Evolutionary conservation across 768 basidiomycete genomes (phyloP), one percentile per base, ranked within the genome.

Genomic region (Solioccasus polychromus): DNA sequence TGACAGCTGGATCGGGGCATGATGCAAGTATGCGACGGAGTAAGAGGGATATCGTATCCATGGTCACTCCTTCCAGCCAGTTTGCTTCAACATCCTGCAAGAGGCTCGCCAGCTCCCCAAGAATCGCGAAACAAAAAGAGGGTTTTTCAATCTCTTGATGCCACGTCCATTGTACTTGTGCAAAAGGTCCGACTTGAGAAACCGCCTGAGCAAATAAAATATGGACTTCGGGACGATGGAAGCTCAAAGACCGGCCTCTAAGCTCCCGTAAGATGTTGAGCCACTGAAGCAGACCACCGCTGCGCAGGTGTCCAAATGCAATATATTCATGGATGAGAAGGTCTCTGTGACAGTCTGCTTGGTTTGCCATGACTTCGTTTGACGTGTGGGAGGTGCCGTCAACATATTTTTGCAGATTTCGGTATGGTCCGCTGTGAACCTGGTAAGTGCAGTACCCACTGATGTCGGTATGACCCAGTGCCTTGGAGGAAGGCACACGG

Each of bases 391-490:
- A 34, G 15, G 32, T 34, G 17, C 5, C 32, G 10, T 34, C 32
- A 17, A 34, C 10, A 12, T 34, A 34, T 34, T 34, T 34, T 18
- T 34, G 32, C 32, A 34, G 15, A 34, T 34, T 34, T 17, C 18
- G n/a, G 18, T 34, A 34, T 4, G 17, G n/a, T 17, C 32, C 32
- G 17, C 30, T 12, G 11, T 34, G 7, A 5, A 76, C 55, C 28
- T 45, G 35, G 23, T 70, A 55, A 0, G 64, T 68, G 48, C 71
- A 74, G 18, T 38, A 47, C 5, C 40, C 34, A 25, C 39, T 47
- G 17, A 69, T 44, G 9, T 48, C 43, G 18, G 26, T 12, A 9
- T 45, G 37, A 18, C 40, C n/a, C 24, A 61, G 64, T 30, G 51
- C 48, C 14, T 20, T 12, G 3, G 57, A 39, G 14, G 48, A 43